phyloP scores from a whole-genome alignment of 2,329 filamentous ascomycete species.

The Dothidotthia symphoricarpi region DNA sequence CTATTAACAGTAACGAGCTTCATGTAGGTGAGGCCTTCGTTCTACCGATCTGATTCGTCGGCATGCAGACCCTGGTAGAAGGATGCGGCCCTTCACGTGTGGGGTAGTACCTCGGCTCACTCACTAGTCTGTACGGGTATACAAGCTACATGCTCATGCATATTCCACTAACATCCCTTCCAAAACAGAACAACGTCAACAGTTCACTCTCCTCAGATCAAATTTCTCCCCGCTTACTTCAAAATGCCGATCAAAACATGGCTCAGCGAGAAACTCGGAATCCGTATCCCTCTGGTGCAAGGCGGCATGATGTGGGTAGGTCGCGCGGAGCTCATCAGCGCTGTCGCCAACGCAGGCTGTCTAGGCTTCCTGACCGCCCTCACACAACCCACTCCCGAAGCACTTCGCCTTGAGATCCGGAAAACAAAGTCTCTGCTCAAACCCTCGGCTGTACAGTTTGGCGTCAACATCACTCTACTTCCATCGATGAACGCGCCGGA shows the following conservation, averaged over 20 bases:
- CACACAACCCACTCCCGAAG: conserved; percentile 30
- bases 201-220: background rate
- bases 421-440: conserved; percentile 22
- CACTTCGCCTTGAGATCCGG: conserved; percentile 24
- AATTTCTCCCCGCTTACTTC: conserved; percentile 1
- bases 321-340: conserved; percentile 53
- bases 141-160: too few species aligned
- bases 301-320: conserved; percentile 56
- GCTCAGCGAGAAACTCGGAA: conserved; percentile 25
- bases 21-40: too few species aligned
- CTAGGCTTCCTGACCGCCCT: conserved; percentile 54
- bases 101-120: too few species aligned
- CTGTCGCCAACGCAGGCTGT: conserved; percentile 55
- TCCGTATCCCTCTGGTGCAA: conserved; percentile 27
- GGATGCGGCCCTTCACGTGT: background rate
- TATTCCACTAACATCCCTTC: too few species aligned
- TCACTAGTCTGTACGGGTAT: too few species aligned
- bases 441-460: conserved; percentile 44
- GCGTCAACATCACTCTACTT: conserved; percentile 31
- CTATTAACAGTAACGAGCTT: too few species aligned
- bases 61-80: too few species aligned
- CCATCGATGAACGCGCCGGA: conserved; percentile 30
- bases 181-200: too few species aligned
- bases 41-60: too few species aligned
- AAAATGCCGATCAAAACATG: conserved; percentile 31